These are phyloP conservation scores for Calonectria ilicicola DNA, from an alignment of 2,329 filamentous ascomycete species.

Conservation along the genomic window DNA sequence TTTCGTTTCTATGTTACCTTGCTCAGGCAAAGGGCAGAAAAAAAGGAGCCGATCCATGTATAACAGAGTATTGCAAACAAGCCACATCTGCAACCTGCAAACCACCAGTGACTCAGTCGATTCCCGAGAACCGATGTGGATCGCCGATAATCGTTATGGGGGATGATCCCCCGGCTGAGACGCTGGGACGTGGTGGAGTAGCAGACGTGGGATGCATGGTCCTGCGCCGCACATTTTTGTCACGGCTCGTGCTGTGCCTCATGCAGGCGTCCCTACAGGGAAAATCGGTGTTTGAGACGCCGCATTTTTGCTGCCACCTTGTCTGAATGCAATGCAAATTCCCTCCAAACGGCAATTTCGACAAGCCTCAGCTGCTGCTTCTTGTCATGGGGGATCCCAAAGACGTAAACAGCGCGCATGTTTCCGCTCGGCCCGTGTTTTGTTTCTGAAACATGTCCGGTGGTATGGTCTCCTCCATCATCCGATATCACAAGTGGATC, in stretches of 20 bases:
- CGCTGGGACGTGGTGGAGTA: not conserved
- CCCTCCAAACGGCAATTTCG: no score
- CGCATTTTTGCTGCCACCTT: not conserved
- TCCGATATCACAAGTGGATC: no score
- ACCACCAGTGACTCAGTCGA: not conserved
- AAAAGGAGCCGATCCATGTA: not conserved
- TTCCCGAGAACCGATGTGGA: not conserved
- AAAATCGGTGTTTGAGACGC: not conserved
- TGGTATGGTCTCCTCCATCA: not conserved
- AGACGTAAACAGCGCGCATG: not conserved
- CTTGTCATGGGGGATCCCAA: no score
- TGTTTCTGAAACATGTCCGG: not conserved
- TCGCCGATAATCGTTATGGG: not conserved
- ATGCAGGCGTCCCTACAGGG: not conserved
- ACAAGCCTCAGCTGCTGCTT: no score
- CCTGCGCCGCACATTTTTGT: not conserved
- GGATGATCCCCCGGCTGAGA: not conserved
- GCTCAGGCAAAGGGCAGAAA: not conserved
- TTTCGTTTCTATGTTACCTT: slow-evolving; percentile 4
- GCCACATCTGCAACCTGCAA: not conserved
- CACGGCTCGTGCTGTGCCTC: not conserved
- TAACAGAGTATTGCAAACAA: not conserved
- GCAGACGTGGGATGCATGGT: not conserved
- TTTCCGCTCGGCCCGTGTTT: not conserved
- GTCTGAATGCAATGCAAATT: not conserved